These are phyloP conservation scores for Penicillium dipodomyicola DNA, from an alignment of 495 filamentous ascomycete species.

Conservation along the genomic window DNA sequence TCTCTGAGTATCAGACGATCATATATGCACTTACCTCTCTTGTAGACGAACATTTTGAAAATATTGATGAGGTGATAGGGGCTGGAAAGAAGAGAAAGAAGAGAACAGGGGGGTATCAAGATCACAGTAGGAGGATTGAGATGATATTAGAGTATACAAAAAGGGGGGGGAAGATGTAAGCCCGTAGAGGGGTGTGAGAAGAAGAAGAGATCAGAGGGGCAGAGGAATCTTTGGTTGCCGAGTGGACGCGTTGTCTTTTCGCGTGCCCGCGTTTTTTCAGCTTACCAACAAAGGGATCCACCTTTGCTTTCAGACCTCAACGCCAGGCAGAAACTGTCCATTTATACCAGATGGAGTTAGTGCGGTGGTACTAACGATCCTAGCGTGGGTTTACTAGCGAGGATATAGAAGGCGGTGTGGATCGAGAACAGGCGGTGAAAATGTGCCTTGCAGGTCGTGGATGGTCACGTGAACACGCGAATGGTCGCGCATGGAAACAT, in stretches of 20 bases:
- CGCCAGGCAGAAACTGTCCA: slow-evolving; percentile 2
- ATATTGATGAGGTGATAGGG: slow-evolving; percentile 9
- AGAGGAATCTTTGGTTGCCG: slow-evolving; percentile 21
- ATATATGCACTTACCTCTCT: slow-evolving; percentile 55
- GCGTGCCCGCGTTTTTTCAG: slow-evolving; percentile 17
- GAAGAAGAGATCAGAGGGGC: slow-evolving; percentile 24
- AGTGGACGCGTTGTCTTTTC: slow-evolving; percentile 13
- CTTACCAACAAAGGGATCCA: slow-evolving; percentile 9
- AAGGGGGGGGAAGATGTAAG: slow-evolving; percentile 6
- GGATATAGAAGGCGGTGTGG: slow-evolving; percentile 2
- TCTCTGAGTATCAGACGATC: not conserved
- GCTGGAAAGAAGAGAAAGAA: slow-evolving; percentile 11
- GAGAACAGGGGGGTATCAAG: slow-evolving; percentile 17
- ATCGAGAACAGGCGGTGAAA: not conserved
- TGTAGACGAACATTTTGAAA: slow-evolving; percentile 64
- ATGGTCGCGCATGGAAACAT: slow-evolving; percentile 6
- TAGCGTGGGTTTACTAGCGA: not conserved
- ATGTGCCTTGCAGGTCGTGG: slow-evolving; percentile 6
- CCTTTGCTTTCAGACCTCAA: not conserved
- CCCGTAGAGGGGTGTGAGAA: slow-evolving; percentile 19
- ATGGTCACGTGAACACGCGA: slow-evolving; percentile 29
- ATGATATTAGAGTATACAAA: not conserved
- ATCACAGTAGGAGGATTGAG: slow-evolving; percentile 8
- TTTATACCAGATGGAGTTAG: slow-evolving; percentile 2
- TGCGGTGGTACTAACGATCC: not conserved